phyloP scores from a whole-genome alignment of 139 green algal genomes.

The Pseudopediastrum boryanum region DNA sequence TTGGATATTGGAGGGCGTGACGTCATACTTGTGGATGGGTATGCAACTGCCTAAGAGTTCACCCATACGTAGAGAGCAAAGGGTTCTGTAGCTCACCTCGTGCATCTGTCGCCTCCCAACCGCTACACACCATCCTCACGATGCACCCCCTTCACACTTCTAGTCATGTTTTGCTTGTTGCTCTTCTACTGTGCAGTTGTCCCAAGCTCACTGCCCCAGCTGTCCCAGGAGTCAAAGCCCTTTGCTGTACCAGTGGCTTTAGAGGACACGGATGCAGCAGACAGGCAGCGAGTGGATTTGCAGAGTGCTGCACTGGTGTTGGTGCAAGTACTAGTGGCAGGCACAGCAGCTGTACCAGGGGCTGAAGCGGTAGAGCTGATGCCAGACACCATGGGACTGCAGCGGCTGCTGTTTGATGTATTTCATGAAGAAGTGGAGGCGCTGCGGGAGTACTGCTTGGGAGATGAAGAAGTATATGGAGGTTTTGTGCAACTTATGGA shows the following conservation, averaged over 20 bases:
- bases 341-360: conserved; percentile 17
- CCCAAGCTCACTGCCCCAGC: neutral
- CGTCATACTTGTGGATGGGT: too few species aligned
- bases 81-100: too few species aligned
- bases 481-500: conserved; percentile 35
- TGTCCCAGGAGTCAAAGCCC: neutral
- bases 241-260: neutral
- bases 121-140: neutral
- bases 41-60: too few species aligned
- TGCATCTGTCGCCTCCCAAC: neutral
- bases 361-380: conserved; percentile 8
- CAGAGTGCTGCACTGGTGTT: conserved; percentile 7
- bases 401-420: conserved; percentile 40
- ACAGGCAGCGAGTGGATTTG: neutral
- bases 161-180: neutral
- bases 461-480: neutral
- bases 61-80: too few species aligned
- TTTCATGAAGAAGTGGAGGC: conserved; percentile 32
- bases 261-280: conserved; percentile 16
- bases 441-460: conserved; percentile 38
- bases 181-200: neutral
- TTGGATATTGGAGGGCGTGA: too few species aligned
- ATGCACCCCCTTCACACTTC: neutral
- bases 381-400: neutral
- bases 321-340: conserved; percentile 35